Conservation (phyloP, 106 monocot species). For the Agapanthus africanus region DNA sequence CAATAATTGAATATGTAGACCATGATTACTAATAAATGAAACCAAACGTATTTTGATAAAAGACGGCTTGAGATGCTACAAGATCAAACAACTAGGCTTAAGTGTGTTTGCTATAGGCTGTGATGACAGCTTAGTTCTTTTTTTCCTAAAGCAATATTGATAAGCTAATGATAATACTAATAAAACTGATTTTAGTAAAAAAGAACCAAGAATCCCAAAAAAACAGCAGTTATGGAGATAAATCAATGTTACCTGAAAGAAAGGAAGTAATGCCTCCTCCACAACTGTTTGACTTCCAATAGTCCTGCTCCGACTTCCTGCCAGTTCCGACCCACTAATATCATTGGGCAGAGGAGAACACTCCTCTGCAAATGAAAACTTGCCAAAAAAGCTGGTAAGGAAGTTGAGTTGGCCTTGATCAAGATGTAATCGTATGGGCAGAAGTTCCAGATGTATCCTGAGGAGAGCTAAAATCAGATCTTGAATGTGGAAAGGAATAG, state of each 20-base stretch:
- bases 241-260: conserved; percentile 99
- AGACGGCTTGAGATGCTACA: background rate
- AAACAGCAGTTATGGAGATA: too few relatives aligned
- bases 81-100: background rate
- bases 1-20: background rate
- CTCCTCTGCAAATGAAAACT: conserved; percentile 19
- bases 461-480: conserved; percentile 9
- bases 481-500: background rate
- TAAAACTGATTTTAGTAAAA: too few relatives aligned
- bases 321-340: conserved; percentile 20
- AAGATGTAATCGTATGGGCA: conserved; percentile 82
- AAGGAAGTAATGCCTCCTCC: conserved; percentile 94
- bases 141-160: background rate
- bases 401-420: conserved; percentile 91
- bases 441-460: conserved; percentile 65
- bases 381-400: conserved; percentile 66
- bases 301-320: conserved; percentile 12
- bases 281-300: conserved; percentile 32
- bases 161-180: background rate
- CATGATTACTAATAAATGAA: background rate
- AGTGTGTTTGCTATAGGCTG: background rate
- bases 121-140: background rate
- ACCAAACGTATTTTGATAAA: background rate
- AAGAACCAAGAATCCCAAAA: too few relatives aligned
- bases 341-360: conserved; percentile 24